These are phyloP conservation scores for Claviceps paspali DNA, from an alignment of 2,329 filamentous ascomycete species.

Conservation along the genomic window DNA sequence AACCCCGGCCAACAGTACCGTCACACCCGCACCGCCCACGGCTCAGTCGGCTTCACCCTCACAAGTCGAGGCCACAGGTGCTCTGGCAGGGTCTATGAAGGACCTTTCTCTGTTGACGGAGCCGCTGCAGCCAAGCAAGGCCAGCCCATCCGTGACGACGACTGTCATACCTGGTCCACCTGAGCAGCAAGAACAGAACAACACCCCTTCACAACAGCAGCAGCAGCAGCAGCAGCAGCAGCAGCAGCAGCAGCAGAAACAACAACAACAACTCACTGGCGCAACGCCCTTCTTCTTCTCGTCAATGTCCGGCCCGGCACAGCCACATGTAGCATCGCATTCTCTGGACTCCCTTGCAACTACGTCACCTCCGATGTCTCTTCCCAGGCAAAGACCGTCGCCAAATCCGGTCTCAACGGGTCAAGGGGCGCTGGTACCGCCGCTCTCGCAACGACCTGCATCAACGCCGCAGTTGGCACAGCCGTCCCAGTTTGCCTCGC, in stretches of 20 bases:
- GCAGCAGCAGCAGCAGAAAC: too few species aligned
- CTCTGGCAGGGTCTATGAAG: conserved; percentile 40
- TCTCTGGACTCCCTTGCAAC: not conserved
- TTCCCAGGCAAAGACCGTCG: conserved; percentile 50
- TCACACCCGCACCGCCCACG: conserved; percentile 7
- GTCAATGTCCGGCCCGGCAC: conserved; percentile 23
- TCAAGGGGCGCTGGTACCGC: conserved; percentile 55
- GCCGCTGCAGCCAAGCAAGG: conserved; percentile 36
- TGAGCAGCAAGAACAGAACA: conserved; percentile 15
- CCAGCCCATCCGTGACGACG: conserved; percentile 15
- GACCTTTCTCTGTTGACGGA: conserved; percentile 39
- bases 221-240: too few species aligned
- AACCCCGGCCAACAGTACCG: conserved; percentile 11
- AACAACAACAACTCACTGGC: conserved; percentile 35
- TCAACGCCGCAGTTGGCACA: conserved; percentile 77
- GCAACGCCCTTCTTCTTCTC: conserved; percentile 45
- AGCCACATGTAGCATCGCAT: conserved; percentile 15
- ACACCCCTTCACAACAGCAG: conserved; percentile 23
- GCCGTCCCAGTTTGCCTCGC: conserved; percentile 55
- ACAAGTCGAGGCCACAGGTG: conserved; percentile 9
- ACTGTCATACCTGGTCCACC: conserved; percentile 4
- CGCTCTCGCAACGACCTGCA: conserved; percentile 55
- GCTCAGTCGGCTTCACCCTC: conserved; percentile 6
- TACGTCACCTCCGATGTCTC: conserved; percentile 13
- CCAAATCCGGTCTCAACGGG: conserved; percentile 48